Base-by-base conservation (phyloP, 2,329 filamentous ascomycete species). In the Alternaria brassicae region DNA sequence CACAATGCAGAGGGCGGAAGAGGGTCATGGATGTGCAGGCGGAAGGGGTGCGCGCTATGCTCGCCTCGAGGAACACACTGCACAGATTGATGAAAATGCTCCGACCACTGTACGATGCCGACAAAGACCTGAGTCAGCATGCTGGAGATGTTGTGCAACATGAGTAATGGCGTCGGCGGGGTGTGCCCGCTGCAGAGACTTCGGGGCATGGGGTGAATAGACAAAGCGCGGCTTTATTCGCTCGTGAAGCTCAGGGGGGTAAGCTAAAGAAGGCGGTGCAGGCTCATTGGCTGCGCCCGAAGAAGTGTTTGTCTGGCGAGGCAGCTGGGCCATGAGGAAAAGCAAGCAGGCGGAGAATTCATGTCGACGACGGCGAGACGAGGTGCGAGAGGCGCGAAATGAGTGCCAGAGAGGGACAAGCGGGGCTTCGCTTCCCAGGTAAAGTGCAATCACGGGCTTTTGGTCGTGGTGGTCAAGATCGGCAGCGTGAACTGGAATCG, bases 151-250 rank as follows among this genome's bases (percentile, higher is more conserved):
- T 21, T 54, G 50, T 44, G 50, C 39, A 37, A 52, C 32, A 51
- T 61, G 63, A 61, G 59, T 58, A 63, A 65, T 62, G 53, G 51
- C 58, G 56, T 53, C 40, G 59, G 59, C 58, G 69, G 63, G 68
- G 52, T 60, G 59, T 62, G 55, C 58, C 60, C 56, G 61, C 53
- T 63, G 66, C 62, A 70, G 64, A 62, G 49, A 61, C 58, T 66
- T 62, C 57, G 64, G 63, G 39, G 48, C 45, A 58, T 63, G 60
- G 56, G 56, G 63, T 65, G 54, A 58, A 55, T 40, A 50, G 32
- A 48, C 44, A 34, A 36, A 39, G 50, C 37, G 56, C 39, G 37
- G 17, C 23, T 39, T 44, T 15, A 59, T 56, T 56, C 45, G 56
- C 56, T 37, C 36, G 9, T 25, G 28, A 32, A 37, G 56, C 40